Base-by-base conservation (phyloP, 495 filamentous ascomycete species). In the Tuber magnatum region DNA sequence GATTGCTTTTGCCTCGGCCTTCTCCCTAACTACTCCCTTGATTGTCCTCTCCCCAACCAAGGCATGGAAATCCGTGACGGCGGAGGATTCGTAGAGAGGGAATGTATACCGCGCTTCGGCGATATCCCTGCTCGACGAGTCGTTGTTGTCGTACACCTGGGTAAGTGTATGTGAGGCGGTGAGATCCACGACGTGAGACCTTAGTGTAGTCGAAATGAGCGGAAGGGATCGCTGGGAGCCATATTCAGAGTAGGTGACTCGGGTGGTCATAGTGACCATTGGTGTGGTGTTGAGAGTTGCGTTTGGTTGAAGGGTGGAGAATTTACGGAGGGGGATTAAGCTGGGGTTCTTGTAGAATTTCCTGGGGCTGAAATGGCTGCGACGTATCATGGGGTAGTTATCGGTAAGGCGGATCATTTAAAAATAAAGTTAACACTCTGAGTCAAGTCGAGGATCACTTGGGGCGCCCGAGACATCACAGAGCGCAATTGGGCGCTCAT, bases 1-100 rank as follows among this genome's bases (percentile, higher is more conserved):
- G 0, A 83, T 84, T 28, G 84, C 74, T 44, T 85, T 85, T 9
- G 91, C 91, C 76, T 89, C 82, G 14, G 83, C 82, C 74, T 87
- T 88, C 77, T 91, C 87, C 81, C 91, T 89, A 51, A 92, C 89
- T 16, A 89, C 77, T 16, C 91, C 88, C 2, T 81, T 82, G 38
- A 92, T 87, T 0, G 82, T 78, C 18, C 83, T 83, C 65, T 86
- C 83, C 42, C 76, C 77, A 72, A 92, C 84, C 20, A 84, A 84
- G 76, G 88, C 90, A 2, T 84, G 86, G 75, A 92, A 92, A 41
- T 84, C 85, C 20, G 90, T 89, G 8, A 92, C 88, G n/a, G 88
- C 89, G 4, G 90, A 87, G n/a, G 89, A 89, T 78, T 91, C 88
- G 79, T 89, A 91, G 5, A 92, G 85, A 0, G 91, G 91, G 76